These are phyloP conservation scores for Diutina pseudorugosa DNA, from an alignment of 1,139 yeast species.

Conservation along the genomic window DNA sequence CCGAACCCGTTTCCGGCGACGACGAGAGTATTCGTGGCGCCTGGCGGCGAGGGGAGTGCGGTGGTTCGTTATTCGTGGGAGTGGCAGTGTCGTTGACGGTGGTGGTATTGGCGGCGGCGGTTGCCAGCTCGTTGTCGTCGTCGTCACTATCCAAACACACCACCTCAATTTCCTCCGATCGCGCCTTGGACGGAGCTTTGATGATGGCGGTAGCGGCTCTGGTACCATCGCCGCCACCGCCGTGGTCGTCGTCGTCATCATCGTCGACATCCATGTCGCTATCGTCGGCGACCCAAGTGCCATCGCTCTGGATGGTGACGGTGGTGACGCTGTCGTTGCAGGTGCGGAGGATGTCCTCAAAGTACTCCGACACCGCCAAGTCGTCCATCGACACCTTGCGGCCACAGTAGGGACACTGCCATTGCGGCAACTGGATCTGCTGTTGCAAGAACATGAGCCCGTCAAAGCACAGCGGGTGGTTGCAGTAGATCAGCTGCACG, in stretches of 20 bases:
- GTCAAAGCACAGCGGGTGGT: constrained; percentile 67
- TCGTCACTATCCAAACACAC: constrained; percentile 18
- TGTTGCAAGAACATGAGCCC: constrained; percentile 44
- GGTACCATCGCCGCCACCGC: too few species aligned
- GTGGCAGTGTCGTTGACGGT: background rate
- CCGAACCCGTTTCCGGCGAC: background rate
- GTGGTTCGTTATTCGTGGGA: background rate
- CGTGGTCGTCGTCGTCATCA: constrained; percentile 5
- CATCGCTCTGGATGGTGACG: constrained; percentile 44
- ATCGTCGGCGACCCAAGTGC: constrained; percentile 37
- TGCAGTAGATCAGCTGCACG: constrained; percentile 43
- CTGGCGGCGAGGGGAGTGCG: background rate
- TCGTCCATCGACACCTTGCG: constrained; percentile 30
- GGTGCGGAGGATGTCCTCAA: constrained; percentile 33
- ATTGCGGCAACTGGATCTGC: constrained; percentile 50
- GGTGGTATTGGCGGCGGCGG: background rate
- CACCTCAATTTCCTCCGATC: constrained; percentile 10
- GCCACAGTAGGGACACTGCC: constrained; percentile 62
- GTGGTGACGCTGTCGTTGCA: constrained; percentile 38
- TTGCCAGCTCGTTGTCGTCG: constrained; percentile 10
- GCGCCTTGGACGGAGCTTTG: background rate
- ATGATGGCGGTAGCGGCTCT: background rate
- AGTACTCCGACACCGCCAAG: constrained; percentile 50
- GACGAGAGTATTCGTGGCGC: background rate
- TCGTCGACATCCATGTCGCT: constrained; percentile 6